Conservation (phyloP, 1,139 yeast species). For the Suhomyces yuchorum region DNA sequence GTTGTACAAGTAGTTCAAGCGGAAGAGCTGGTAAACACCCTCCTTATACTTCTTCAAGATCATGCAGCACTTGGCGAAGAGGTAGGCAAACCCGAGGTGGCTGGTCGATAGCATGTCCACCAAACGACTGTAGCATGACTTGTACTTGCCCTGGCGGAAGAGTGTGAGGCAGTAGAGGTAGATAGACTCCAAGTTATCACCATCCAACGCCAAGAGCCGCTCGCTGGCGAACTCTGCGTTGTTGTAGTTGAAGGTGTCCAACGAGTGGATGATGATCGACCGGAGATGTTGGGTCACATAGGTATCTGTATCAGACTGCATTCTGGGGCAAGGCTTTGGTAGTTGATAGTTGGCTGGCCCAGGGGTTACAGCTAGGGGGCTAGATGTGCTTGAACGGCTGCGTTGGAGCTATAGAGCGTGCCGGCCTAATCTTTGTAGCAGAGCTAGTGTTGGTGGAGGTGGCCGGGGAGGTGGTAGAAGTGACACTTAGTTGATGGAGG, state of each 20-base stretch:
- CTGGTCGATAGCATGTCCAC: conserved; percentile 33
- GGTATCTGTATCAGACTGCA: conserved; percentile 8
- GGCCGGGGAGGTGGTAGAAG: background rate
- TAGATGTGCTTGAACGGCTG: background rate
- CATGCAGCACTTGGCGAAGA: conserved; percentile 69
- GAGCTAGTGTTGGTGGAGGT: background rate
- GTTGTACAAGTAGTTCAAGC: conserved; percentile 37
- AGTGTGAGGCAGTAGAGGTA: conserved; percentile 68
- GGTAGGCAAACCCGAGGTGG: conserved; percentile 71
- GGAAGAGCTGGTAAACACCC: conserved; percentile 61
- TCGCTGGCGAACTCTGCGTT: conserved; percentile 86
- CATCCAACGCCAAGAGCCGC: conserved; percentile 61
- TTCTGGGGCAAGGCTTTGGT: background rate
- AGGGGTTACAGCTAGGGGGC: background rate
- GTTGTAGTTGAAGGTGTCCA: conserved; percentile 67
- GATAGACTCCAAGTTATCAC: conserved; percentile 52
- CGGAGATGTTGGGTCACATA: conserved; percentile 48
- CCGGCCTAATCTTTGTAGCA: no score
- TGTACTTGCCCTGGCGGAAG: conserved; percentile 55
- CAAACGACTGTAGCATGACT: conserved; percentile 59
- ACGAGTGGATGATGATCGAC: conserved; percentile 62
- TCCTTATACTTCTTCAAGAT: conserved; percentile 57
- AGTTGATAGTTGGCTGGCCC: background rate
- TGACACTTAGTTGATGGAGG: background rate
- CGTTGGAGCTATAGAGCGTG: no score